Base-by-base conservation (phyloP, 116 monocot species). In the Papilionanthe hybrid region DNA sequence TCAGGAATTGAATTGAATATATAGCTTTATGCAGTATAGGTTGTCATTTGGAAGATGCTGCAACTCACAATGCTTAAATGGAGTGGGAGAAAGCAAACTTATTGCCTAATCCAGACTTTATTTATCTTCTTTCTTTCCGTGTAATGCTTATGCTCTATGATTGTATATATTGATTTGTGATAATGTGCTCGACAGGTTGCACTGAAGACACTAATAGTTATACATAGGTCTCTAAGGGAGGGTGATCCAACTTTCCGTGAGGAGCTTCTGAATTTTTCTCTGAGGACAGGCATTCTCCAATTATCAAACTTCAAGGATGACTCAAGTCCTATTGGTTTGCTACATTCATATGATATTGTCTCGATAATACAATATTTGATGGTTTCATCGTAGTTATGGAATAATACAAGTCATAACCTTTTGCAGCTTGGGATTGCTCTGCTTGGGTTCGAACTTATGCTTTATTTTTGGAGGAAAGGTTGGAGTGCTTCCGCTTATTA, bases 291-390 rank as follows among this genome's bases (percentile, higher is more conserved):
- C 22, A 89, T 99, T 83, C 90, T 93, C 65, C 95, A 99, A 48
- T 82, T 95, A 84, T 92, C 95, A 65, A 94, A 95, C 79, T 99
- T 99, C 82, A 99, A 99, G 87, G 99, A 99, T 80, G 99, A 99
- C 75, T 99, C 99, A 30, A 95, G 91, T 66, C 95, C 99, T 29
- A 91, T 95, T 73, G 99, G 99, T 99, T 53, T 48, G 67, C 74
- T 80, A 65, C 72, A 68, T 77, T 72, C 50, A 60, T 32, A 47
- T 84, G 29, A 53, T 56, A 76, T 71, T 7, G 60, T 23, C 15
- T 71, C 60, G 50, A 32, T 76, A 17, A 50, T 69, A 69, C 69
- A 37, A 41, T 69, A 7, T 37, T 32, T 0, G 32, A 32, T 22
- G 15, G 69, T 69, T 69, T 29, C 7, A 17, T 69, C 1, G 15